phyloP scores from a whole-genome alignment of 495 filamentous ascomycete species.

The Penicillium paradoxum region DNA sequence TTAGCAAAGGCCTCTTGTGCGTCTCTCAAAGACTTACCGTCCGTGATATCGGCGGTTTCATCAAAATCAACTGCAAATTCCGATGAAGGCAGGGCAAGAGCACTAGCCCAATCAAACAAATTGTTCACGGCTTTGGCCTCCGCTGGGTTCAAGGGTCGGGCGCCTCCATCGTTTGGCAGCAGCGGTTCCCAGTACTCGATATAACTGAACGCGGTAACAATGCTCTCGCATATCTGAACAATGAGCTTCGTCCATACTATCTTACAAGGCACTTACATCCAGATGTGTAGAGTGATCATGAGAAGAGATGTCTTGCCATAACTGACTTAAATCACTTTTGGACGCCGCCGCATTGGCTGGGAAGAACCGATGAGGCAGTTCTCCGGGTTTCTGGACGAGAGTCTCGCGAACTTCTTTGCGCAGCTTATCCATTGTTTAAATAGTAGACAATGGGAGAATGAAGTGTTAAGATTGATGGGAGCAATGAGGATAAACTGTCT shows the following conservation, averaged over 20 bases:
- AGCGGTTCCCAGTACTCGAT: constrained; percentile 16
- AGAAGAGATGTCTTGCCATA: constrained; percentile 33
- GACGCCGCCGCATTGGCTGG: background rate
- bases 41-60: constrained; percentile 23
- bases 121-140: constrained; percentile 27
- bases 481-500: background rate
- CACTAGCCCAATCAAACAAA: constrained; percentile 35
- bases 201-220: constrained; percentile 26
- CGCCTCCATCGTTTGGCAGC: constrained; percentile 11
- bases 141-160: constrained; percentile 11
- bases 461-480: background rate
- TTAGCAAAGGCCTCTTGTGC: background rate
- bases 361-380: constrained; percentile 3
- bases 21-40: background rate
- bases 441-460: background rate
- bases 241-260: background rate
- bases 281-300: constrained; percentile 15
- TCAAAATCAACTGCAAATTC: constrained; percentile 30
- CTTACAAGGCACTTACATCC: constrained; percentile 16
- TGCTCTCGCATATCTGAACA: constrained; percentile 27
- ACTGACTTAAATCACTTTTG: constrained; percentile 12
- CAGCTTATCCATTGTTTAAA: constrained; percentile 30
- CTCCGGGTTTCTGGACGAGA: constrained; percentile 15
- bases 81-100: constrained; percentile 29
- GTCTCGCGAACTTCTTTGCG: constrained; percentile 27